These are phyloP conservation scores for Colletotrichum neosansevieriae DNA, from an alignment of 2,329 filamentous ascomycete genomes.

Conservation along the genomic window DNA sequence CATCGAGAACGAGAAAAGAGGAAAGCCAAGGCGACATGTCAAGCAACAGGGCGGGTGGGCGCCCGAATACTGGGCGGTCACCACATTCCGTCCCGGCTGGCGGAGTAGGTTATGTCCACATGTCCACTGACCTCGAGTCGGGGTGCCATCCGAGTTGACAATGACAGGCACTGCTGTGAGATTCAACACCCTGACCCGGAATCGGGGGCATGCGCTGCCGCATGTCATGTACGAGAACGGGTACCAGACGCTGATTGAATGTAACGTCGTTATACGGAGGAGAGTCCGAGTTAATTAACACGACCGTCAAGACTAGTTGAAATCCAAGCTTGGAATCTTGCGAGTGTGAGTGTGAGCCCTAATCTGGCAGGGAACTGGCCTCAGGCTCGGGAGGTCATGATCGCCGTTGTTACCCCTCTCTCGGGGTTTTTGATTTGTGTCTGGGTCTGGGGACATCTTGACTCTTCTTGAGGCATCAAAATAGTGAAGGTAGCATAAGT, in stretches of 20 bases:
- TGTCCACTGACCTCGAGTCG: slow-evolving; percentile 13
- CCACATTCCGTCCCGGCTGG: slow-evolving; percentile 23
- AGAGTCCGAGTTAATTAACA: slow-evolving; percentile 7
- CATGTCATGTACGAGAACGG: slow-evolving; percentile 23
- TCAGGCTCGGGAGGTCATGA: slow-evolving; percentile 3
- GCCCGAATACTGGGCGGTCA: slow-evolving; percentile 9
- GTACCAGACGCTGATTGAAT: background rate
- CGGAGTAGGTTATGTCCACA: no score
- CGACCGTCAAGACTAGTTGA: background rate
- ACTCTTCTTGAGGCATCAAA: background rate
- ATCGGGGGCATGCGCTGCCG: slow-evolving; percentile 29
- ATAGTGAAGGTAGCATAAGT: background rate
- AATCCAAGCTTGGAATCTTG: no score
- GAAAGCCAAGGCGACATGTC: slow-evolving; percentile 17
- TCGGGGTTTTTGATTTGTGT: background rate
- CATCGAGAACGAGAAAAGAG: slow-evolving; percentile 18
- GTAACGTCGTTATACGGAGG: slow-evolving; percentile 5
- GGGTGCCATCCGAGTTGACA: slow-evolving; percentile 25
- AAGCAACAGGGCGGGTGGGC: slow-evolving; percentile 4
- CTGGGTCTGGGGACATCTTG: background rate
- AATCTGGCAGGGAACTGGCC: slow-evolving; percentile 5
- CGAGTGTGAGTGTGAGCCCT: slow-evolving; percentile 4
- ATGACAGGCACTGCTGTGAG: slow-evolving; percentile 1
- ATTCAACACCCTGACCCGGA: slow-evolving; percentile 19
- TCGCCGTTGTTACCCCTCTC: slow-evolving; percentile 6